Evolutionary conservation across 75 land plant genomes (phyloP), one percentile per base, ranked within the genome.

Genomic region (Chamaecyparis obtusa): DNA sequence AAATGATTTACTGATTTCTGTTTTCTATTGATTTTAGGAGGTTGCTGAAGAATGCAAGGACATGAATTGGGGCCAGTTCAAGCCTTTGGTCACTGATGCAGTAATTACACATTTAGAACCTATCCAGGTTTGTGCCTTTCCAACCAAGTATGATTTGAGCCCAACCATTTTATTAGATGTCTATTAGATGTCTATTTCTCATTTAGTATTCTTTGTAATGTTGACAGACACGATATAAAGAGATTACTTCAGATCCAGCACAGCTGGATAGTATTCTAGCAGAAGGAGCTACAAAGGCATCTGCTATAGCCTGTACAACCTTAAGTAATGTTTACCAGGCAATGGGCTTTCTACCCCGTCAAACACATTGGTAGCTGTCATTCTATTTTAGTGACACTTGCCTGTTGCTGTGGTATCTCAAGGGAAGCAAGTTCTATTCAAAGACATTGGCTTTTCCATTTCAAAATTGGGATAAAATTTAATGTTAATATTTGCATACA

Each of bases 11-110:
- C 64, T 51, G 16, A 84, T 33, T 24, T 32, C 36, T 84, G 0
- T 84, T 49, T 84, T 19, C 56, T 5, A 37, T 71, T 82, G 10
- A 41, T 83, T 89, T 30, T 94, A 98, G 99, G 97, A 98, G 91
- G 96, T 98, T 86, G 90, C 90, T 14, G 88, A 86, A 51, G 99
- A 96, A 88, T 96, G 98, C 92, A 91, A 89, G 87, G 92, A 90
- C 78, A 91, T 98, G 96, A 98, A 89, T 83, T 98, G 99, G 99
- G 99, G 99, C 21, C 88, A 93, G 72, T 98, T 96, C 90, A 98
- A 98, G 89, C 71, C 91, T 39, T 78, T 91, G 41, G 94, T 98
- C 72, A 80, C 95, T 36, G 99, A 98, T 89, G 94, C 99, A 27
- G 85, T 98, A 89, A 87, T 96, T 54, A 91, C 91, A 86, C 98